phyloP scores from a whole-genome alignment of 148 eudicot species.

The Rhododendron ferrugineum region DNA sequence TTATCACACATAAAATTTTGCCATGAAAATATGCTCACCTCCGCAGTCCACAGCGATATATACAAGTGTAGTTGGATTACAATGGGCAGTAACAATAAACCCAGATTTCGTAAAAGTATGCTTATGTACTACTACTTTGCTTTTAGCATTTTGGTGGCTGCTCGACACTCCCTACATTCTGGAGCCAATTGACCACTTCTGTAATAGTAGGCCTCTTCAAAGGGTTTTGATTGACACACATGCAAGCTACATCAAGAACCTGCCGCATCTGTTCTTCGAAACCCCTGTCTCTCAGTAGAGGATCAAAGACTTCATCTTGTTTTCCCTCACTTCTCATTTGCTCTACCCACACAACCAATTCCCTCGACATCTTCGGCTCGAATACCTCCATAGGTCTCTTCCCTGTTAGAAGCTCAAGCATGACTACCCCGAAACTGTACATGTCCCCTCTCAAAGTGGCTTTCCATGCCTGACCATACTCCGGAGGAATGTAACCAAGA shows the following conservation, averaged over 20 bases:
- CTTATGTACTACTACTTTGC: conserved; percentile 10
- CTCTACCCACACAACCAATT: conserved; percentile 77
- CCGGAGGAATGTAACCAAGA: conserved; percentile 92
- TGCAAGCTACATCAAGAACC: conserved; percentile 77
- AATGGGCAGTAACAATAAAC: conserved; percentile 1
- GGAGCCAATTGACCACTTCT: conserved; percentile 75
- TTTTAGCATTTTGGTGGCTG: conserved; percentile 25
- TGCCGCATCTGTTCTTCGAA: conserved; percentile 73
- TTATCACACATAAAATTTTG: not conserved
- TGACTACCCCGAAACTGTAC: conserved; percentile 87
- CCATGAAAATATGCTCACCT: not conserved
- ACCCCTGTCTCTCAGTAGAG: conserved; percentile 56
- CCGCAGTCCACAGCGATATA: not conserved
- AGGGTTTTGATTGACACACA: conserved; percentile 71
- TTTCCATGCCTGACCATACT: conserved; percentile 82
- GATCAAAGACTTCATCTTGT: conserved; percentile 62
- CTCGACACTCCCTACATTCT: conserved; percentile 30
- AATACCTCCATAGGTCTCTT: conserved; percentile 77
- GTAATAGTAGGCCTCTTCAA: conserved; percentile 67
- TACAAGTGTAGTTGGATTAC: conserved; percentile 5
- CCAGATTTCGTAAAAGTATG: not conserved
- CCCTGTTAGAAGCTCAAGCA: conserved; percentile 83
- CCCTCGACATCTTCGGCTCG: conserved; percentile 63
- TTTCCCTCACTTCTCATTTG: conserved; percentile 67
- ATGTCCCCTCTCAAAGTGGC: conserved; percentile 92